phyloP scores from a whole-genome alignment of 2,329 filamentous ascomycete species.

The Penicillium sp. region DNA sequence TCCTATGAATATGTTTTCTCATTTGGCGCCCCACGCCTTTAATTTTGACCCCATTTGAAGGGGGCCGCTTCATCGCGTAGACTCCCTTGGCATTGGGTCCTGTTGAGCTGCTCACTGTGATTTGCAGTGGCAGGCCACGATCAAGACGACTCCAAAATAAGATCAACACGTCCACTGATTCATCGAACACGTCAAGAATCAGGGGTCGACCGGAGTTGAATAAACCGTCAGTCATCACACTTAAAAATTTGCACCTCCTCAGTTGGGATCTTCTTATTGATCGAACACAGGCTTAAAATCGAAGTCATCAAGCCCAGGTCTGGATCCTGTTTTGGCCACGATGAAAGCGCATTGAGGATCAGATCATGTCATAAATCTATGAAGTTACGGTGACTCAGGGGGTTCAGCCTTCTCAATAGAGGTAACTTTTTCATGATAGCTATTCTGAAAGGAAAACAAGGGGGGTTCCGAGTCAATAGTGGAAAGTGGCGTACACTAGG shows the following conservation, averaged over 20 bases:
- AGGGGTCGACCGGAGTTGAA: no score
- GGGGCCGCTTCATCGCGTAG: not conserved
- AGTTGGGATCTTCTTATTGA: no score
- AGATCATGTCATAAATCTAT: not conserved
- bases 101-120: not conserved
- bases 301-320: no score
- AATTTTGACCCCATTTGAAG: not conserved
- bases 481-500: not conserved
- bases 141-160: not conserved
- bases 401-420: no score
- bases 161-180: not conserved
- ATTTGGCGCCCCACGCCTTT: not conserved
- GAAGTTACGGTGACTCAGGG: not conserved
- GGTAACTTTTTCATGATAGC: not conserved
- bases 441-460: not conserved
- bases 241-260: no score
- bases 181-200: not conserved
- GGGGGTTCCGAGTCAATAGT: not conserved
- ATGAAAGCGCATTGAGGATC: not conserved
- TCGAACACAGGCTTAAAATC: no score
- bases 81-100: not conserved
- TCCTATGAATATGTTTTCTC: no score
- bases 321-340: no score
- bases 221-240: no score
- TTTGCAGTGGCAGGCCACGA: not conserved